Base-by-base conservation (phyloP, 2,329 filamentous ascomycete species). In the Xylariaceae sp. region DNA sequence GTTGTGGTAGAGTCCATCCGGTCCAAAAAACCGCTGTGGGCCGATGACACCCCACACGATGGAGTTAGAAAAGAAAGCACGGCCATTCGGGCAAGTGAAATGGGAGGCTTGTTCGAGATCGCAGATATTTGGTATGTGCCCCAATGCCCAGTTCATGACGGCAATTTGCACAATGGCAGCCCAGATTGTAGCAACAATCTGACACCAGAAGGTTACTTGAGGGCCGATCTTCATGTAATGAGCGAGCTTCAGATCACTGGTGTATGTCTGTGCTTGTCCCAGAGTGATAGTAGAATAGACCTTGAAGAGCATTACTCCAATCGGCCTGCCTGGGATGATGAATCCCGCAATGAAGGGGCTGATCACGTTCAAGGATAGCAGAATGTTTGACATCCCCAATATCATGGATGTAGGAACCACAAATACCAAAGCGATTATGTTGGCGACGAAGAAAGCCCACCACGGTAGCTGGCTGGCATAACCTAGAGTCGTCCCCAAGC, bases 41-140 rank as follows among this genome's bases (percentile, higher is more conserved):
- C 81, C 81, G 41, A 84, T 81, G 17, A 80, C 69, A 46, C 81
- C 81, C 79, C 79, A 81, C 42, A 81, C 75, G 3, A 81, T 72
- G 0, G 78, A 81, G 6, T 74, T 73, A 3, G 75, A 80, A 66
- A 81, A 83, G 66, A 69, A 69, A 2, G 64, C 63, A 18, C 63
- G 68, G n/a, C 71, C 71, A 48, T 73, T 73, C 11, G 72, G 72
- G 47, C 72, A 74, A 4, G 66, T 74, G 55, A 73, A 76, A 54
- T 76, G 73, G 14, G 67, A 59, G 34, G 79, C 69, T 46, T 76
- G 62, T 1, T 31, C 71, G 63, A 57, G 57, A 1, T 64, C 63
- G 56, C 77, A 80, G 31, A 78, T 67, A 10, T 69, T 66, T 6
- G 71, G 66, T 47, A 80, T 75, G 42, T 72, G 69, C 6, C 71